Conservation (phyloP, 2,329 filamentous ascomycete species). For the Biscogniauxia sp. region DNA sequence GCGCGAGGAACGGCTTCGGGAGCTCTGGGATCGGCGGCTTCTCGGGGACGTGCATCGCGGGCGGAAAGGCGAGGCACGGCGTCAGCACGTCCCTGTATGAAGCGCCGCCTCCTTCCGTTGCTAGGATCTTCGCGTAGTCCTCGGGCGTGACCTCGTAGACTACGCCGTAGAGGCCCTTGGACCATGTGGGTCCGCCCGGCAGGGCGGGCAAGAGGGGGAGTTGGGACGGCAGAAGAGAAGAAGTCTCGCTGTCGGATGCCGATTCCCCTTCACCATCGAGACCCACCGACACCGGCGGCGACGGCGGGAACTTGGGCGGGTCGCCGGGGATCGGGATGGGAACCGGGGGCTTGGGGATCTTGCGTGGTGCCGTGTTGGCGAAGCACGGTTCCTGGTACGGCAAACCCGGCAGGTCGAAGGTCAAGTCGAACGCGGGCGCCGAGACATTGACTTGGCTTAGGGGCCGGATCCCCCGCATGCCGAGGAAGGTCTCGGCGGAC, state of each 20-base stretch:
- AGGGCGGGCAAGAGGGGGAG: slow-evolving; percentile 16
- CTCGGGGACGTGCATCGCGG: slow-evolving; percentile 59
- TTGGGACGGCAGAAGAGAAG: slow-evolving; percentile 8
- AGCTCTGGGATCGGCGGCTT: slow-evolving; percentile 52
- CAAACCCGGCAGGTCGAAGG: slow-evolving; percentile 81
- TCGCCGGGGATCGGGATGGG: slow-evolving; percentile 20
- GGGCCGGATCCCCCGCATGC: slow-evolving; percentile 74
- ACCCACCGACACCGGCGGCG: slow-evolving; percentile 13
- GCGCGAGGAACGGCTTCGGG: slow-evolving; percentile 70
- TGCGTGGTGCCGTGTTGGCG: slow-evolving; percentile 70
- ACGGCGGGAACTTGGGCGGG: slow-evolving; percentile 30
- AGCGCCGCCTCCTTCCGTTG: slow-evolving; percentile 82
- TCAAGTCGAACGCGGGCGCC: slow-evolving; percentile 73
- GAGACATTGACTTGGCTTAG: slow-evolving; percentile 78
- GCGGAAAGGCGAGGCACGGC: slow-evolving; percentile 69
- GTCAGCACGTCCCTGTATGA: slow-evolving; percentile 84
- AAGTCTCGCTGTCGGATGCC: slow-evolving; percentile 2
- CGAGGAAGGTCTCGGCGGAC: slow-evolving; percentile 74
- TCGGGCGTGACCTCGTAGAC: slow-evolving; percentile 87
- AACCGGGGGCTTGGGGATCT: slow-evolving; percentile 43
- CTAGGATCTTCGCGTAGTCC: slow-evolving; percentile 84
- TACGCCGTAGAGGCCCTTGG: slow-evolving; percentile 82
- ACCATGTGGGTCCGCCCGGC: slow-evolving; percentile 57
- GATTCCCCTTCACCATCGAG: not conserved
- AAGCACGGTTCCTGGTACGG: slow-evolving; percentile 92